phyloP scores from a whole-genome alignment of 495 filamentous ascomycete species.

The Aspergillus conjunctus region DNA sequence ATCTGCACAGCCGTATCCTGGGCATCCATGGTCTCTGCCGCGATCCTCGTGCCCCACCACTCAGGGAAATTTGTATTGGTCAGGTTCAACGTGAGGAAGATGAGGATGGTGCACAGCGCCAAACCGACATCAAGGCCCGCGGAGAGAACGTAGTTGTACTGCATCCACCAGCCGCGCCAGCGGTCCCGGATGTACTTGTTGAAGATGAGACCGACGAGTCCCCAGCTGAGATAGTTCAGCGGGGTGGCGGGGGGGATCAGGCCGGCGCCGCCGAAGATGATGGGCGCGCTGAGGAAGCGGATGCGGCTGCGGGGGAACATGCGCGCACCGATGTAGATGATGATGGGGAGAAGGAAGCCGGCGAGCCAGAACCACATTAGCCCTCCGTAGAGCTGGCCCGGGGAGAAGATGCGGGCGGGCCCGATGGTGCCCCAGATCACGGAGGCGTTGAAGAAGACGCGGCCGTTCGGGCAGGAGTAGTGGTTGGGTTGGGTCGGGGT shows the following conservation, averaged over 20 bases:
- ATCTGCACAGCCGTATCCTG: conserved; percentile 40
- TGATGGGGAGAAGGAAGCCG: conserved; percentile 48
- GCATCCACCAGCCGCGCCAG: conserved; percentile 72
- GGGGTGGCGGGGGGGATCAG: conserved; percentile 56
- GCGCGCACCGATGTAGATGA: conserved; percentile 50
- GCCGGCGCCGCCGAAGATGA: conserved; percentile 51
- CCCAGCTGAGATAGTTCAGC: conserved; percentile 62
- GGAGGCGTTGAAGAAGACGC: conserved; percentile 61
- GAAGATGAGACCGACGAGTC: conserved; percentile 66
- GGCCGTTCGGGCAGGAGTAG: conserved; percentile 63
- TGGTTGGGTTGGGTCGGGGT: conserved; percentile 48
- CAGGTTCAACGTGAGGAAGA: conserved; percentile 67
- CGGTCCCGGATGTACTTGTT: conserved; percentile 65
- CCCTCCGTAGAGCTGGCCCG: conserved; percentile 46
- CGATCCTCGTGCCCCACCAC: conserved; percentile 69
- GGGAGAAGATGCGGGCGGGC: conserved; percentile 53
- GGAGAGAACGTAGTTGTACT: conserved; percentile 77
- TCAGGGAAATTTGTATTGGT: conserved; percentile 52
- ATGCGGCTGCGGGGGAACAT: conserved; percentile 43
- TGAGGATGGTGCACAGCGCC: conserved; percentile 64
- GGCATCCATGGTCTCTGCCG: conserved; percentile 48
- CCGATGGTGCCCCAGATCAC: conserved; percentile 60
- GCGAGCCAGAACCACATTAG: conserved; percentile 56
- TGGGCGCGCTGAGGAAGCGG: conserved; percentile 48
- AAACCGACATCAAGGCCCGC: conserved; percentile 72